Evolutionary conservation across 106 monocot genomes (phyloP), one percentile per base, ranked within the genome.

Genomic region (Xerophyta viscosa): DNA sequence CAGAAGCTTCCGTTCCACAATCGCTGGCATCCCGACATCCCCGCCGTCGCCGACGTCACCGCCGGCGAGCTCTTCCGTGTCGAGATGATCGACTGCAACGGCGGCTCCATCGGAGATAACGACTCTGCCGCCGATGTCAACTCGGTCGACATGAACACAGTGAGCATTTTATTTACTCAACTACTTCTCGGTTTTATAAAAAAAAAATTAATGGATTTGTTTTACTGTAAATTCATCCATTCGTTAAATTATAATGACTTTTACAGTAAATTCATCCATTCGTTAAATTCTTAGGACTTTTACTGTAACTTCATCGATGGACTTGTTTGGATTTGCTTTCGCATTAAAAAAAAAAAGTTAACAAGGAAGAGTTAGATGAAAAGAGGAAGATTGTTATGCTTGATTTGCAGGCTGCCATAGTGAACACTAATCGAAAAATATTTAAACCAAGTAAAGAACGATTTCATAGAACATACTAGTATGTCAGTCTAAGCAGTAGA

Each of bases 41-140:
- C 90, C n/a, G 70, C 76, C 0, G 80, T 84, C 14, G 80, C 77
- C 3, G 80, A 84, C 12, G 84, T 84, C 6, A 63, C 6, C 0
- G 70, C 66, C 23, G 80, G 84, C 14, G 90, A 90, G 41, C 12
- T 84, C 15, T 84, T 90, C 63, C 70, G 80, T 0, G 66, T 90
- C 3, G 84, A 90, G 73, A 84, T 84, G 84, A 64, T 90, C 8
- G 90, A 90, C 71, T 77, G 84, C 71, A 74, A 70, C 13, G 88
- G 79, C 2, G 88, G 88, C 4, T 42, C 31, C 5, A 41, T 90
- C 9, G 59, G 49, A 2, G 84, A 90, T 46, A 75, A 81, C 46
- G 48, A 81, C 44, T 83, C 80, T 0, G 90, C 90, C 10, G 52
- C 46, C 31, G 90, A 90, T 42, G 64, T 90, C 57, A 84, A 90